Evolutionary conservation across 2,329 filamentous ascomycete species (phyloP).

Genomic region (Aspergillus piperis): DNA sequence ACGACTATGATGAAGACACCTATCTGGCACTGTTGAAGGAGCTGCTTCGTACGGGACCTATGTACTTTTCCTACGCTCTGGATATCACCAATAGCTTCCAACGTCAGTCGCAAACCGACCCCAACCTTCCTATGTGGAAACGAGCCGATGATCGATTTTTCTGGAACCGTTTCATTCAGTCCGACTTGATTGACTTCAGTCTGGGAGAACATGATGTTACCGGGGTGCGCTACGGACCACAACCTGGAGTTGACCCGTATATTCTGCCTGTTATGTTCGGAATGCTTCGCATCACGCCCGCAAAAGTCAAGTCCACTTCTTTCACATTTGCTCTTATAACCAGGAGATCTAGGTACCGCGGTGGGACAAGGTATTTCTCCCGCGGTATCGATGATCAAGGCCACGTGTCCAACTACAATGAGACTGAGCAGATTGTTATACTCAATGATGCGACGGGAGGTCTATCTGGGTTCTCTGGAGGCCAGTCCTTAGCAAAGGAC

Average conservation of each 20-base stretch:
- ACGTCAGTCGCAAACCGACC: constrained; percentile 77
- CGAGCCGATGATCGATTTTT: constrained; percentile 96
- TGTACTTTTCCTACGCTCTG: constrained; percentile 98
- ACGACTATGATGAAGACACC: constrained; percentile 90
- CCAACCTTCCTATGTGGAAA: constrained; percentile 78
- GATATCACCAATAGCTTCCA: constrained; percentile 98
- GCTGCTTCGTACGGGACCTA: constrained; percentile 78
- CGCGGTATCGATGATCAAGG: constrained; percentile 90
- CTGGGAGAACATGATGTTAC: constrained; percentile 54
- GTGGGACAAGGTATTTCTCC: constrained; percentile 92
- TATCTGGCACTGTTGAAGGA: constrained; percentile 81
- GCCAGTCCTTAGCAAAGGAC: constrained; percentile 72
- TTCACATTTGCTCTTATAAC: constrained; percentile 88
- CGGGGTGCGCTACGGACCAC: constrained; percentile 54
- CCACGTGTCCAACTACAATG: constrained; percentile 98
- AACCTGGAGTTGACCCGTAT: constrained; percentile 80
- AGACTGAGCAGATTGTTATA: constrained; percentile 91
- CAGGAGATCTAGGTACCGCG: constrained; percentile 81
- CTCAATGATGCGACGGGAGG: constrained; percentile 78
- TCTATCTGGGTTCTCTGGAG: constrained; percentile 77
- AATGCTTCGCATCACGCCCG: constrained; percentile 88
- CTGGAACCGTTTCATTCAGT: constrained; percentile 93
- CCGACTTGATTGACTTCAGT: constrained; percentile 88
- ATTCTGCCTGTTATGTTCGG: constrained; percentile 96
- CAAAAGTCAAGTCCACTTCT: constrained; percentile 78